phyloP scores from a whole-genome alignment of 139 green algal genomes.

The Ulvella scutata region DNA sequence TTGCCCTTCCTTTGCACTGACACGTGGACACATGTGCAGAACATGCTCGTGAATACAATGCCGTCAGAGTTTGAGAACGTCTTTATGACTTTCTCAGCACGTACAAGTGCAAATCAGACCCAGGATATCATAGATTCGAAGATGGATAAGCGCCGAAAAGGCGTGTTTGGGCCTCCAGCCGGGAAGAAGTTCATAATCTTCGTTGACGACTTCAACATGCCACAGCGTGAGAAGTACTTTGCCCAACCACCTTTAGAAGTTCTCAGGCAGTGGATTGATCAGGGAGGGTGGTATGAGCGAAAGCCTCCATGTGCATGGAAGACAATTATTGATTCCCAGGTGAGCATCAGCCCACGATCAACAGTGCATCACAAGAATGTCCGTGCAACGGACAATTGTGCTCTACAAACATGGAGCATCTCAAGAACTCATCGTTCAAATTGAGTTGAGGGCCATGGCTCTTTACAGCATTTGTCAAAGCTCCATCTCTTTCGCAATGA shows the following conservation, averaged over 20 bases:
- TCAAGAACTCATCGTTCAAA: too few species aligned
- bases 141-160: conserved; percentile 61
- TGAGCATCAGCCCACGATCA: too few species aligned
- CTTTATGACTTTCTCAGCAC: conserved; percentile 64
- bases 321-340: conserved; percentile 45
- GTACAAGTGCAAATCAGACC: conserved; percentile 62
- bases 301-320: conserved; percentile 53
- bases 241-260: conserved; percentile 73
- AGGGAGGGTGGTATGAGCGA: conserved; percentile 70
- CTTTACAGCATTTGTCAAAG: too few species aligned
- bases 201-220: conserved; percentile 55
- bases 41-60: conserved; percentile 57
- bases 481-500: too few species aligned
- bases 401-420: too few species aligned
- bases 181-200: conserved; percentile 43
- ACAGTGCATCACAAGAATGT: too few species aligned
- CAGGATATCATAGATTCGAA: conserved; percentile 61
- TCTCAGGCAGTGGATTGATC: conserved; percentile 69
- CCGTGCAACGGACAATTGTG: too few species aligned
- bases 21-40: conserved; percentile 20
- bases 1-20: too few species aligned
- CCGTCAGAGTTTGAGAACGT: conserved; percentile 34
- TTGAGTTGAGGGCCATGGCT: too few species aligned
- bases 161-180: conserved; percentile 30
- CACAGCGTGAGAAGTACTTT: conserved; percentile 58